Base-by-base conservation (phyloP, 805 yeast genomes). In the Candida manassasensis region DNA sequence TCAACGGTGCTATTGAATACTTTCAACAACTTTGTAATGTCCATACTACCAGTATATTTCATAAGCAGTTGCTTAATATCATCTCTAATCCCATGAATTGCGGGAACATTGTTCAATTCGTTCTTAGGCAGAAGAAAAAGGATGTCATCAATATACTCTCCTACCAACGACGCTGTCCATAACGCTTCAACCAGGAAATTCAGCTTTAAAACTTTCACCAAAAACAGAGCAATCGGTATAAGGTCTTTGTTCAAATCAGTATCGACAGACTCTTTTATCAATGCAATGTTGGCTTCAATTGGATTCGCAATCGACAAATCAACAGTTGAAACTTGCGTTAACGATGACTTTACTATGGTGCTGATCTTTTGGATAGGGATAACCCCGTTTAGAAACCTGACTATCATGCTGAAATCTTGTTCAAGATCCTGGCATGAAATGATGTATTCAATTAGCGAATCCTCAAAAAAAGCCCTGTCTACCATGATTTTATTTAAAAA, bases 291-390 rank as follows among this genome's bases (percentile, higher is more conserved):
- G 9, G 62, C 57, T 17, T 59, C 69, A 31, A 77, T 47, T 1
- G 76, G 66, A 44, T 74, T 75, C 0, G 76, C 70, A 17, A 75
- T 47, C 0, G 79, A 49, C 14, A 76, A 40, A 27, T 63, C 52
- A 10, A 49, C 36, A 3, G 35, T 32, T n/a, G 44, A 30, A 11
- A 52, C 22, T n/a, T 33, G 30, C 11, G 35, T 15, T 11, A 47
- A 13, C 3, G 57, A 48, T 1, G 21, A 18, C 8, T 18, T 15
- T 15, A 59, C 34, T 6, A 21, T 29, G 3, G 49, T 47, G 0
- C 49, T 44, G 1, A 77, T 49, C n/a, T 52, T 49, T 0, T 52
- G 40, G 3, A 50, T 21, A 5, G 61, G 53, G 10, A 53, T 19
- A 26, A 27, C 25, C 21, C 35, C 22, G 35, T 33, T n/a, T 27